These are phyloP conservation scores for Globisporangium solare DNA, from an alignment of 352 stramenopile species.

Conservation along the genomic window DNA sequence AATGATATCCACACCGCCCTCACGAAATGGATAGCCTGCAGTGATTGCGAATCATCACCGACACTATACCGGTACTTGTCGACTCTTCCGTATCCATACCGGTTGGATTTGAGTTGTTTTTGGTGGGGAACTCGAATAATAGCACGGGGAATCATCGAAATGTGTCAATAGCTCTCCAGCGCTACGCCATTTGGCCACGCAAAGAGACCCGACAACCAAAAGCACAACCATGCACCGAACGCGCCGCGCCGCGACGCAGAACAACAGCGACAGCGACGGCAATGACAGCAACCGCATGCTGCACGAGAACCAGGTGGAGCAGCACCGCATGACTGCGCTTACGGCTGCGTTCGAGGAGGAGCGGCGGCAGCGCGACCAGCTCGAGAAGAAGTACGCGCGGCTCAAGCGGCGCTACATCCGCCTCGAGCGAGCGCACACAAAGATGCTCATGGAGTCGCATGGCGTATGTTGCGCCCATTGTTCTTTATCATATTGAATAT, in stretches of 20 bases:
- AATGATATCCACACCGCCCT: too few relatives aligned
- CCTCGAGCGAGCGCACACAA: constrained; percentile 46
- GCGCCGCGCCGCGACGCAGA: constrained; percentile 3
- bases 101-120: constrained; percentile 9
- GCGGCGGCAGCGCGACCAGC: constrained; percentile 37
- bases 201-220: too few relatives aligned
- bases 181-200: too few relatives aligned
- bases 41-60: background rate
- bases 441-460: constrained; percentile 23
- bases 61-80: background rate
- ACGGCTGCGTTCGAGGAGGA: constrained; percentile 44
- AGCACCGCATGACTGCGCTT: constrained; percentile 27
- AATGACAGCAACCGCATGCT: background rate
- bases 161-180: background rate
- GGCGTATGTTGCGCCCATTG: constrained; percentile 5
- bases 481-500: too few relatives aligned
- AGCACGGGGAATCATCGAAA: background rate
- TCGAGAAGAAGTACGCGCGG: constrained; percentile 68
- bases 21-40: too few relatives aligned
- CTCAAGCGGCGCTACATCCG: constrained; percentile 66
- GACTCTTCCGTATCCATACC: constrained; percentile 1
- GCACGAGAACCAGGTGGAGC: constrained; percentile 19
- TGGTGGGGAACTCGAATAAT: constrained; percentile 5
- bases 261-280: constrained; percentile 2
- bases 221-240: background rate